phyloP scores from a whole-genome alignment of 2,329 filamentous ascomycete species.

The Chaetomiaceae sp. region DNA sequence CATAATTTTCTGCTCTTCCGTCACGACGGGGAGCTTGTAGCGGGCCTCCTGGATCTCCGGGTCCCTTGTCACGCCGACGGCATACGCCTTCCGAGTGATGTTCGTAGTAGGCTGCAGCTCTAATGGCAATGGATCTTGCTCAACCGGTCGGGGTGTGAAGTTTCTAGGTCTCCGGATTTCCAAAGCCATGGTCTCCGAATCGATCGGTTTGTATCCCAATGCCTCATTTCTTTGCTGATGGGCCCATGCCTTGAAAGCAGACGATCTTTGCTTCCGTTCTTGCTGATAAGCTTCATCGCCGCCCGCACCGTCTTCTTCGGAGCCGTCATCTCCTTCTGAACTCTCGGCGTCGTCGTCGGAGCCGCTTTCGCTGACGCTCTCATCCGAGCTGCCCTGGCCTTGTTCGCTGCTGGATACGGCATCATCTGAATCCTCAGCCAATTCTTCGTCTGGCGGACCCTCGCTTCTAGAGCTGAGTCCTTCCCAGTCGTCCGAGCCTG shows the following conservation, averaged over 20 bases:
- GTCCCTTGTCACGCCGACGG: slow-evolving; percentile 63
- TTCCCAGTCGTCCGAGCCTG: slow-evolving; percentile 50
- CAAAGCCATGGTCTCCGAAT: slow-evolving; percentile 37
- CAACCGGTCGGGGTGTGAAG: slow-evolving; percentile 61
- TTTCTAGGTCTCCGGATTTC: slow-evolving; percentile 52
- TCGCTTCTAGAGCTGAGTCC: slow-evolving; percentile 52
- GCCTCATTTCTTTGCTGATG: slow-evolving; percentile 75
- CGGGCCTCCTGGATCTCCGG: slow-evolving; percentile 72
- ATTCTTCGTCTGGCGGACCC: slow-evolving; percentile 22
- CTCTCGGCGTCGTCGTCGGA: slow-evolving; percentile 11
- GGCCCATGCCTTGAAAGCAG: slow-evolving; percentile 92
- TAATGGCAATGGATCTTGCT: slow-evolving; percentile 63
- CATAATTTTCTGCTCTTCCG: slow-evolving; percentile 96
- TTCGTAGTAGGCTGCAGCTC: slow-evolving; percentile 58
- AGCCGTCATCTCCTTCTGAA: slow-evolving; percentile 19
- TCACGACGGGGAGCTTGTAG: slow-evolving; percentile 78
- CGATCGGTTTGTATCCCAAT: slow-evolving; percentile 55
- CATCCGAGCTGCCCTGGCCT: slow-evolving; percentile 31
- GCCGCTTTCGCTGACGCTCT: slow-evolving; percentile 13
- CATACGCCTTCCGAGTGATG: slow-evolving; percentile 64
- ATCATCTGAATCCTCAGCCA: slow-evolving; percentile 24
- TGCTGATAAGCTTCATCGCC: slow-evolving; percentile 30
- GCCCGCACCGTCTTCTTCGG: no score
- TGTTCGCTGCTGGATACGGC: slow-evolving; percentile 29
- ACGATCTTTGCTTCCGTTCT: slow-evolving; percentile 38